Base-by-base conservation (phyloP, 2,329 filamentous ascomycete species). In the Fusarium ambrosium region DNA sequence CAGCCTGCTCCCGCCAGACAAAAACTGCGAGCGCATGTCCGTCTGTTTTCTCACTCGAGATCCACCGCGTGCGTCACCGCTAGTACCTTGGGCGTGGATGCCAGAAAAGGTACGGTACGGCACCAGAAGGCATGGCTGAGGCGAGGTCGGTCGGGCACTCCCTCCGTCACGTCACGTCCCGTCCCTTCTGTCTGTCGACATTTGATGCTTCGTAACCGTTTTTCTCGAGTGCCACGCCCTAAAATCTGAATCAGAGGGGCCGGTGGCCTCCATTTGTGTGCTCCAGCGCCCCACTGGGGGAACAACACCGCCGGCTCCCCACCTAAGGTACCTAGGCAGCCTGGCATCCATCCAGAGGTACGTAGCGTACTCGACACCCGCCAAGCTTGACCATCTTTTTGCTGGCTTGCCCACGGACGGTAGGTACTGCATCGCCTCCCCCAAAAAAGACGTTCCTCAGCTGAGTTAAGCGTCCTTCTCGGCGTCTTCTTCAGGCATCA, bases 381-480 rank as follows among this genome's bases (percentile, higher is more conserved):
- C 74, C 74, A 75, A 78, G 76, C 72, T 71, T 72, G 59, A 68
- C 64, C 58, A 70, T 70, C 58, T 64, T 64, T 64, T 56, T 70
- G 66, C 56, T 68, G 64, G 59, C 51, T 70, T 53, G 55, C 37
- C 64, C 63, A 53, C 45, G 45, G 45, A 53, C 45, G 45, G 45
- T 70, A 58, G 62, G 63, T 66, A 43, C 62, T 65, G 71, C 61
- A 61, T 71, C 67, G 62, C 69, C 62, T 67, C 48, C 55, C 51
- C 62, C 56, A 74, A 66, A 45, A 62, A 69, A 58, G 64, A 68
- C 60, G 70, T 71, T 78, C 63, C 76, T 78, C 70, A 74, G 73
- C 77, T 78, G 68, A 77, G 77, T 77, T 69, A 78, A 76, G 76
- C 77, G 76, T 75, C 69, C 16, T 68, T 63, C 53, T 73, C 66